Conservation (phyloP, 768 basidiomycete species). For the Suillus cothurnatus region DNA sequence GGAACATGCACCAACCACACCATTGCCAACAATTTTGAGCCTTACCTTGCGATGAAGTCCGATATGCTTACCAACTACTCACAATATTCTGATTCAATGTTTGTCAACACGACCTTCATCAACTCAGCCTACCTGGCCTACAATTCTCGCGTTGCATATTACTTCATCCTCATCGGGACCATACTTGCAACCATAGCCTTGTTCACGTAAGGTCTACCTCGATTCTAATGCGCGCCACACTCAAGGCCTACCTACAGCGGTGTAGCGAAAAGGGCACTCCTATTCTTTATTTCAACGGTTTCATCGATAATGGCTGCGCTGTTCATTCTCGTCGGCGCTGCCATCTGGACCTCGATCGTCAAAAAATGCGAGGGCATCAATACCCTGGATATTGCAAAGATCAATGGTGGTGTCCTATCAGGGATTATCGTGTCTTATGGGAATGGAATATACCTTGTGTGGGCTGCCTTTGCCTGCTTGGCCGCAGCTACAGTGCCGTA, state of each 20-base stretch:
- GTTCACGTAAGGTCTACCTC: conserved; percentile 53
- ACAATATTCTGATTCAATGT: conserved; percentile 51
- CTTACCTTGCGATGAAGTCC: conserved; percentile 61
- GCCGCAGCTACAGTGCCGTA: conserved; percentile 71
- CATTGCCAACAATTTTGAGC: conserved; percentile 59
- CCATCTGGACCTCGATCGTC: conserved; percentile 79
- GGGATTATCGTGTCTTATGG: conserved; percentile 69
- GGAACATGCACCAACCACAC: conserved; percentile 69
- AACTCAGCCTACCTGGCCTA: conserved; percentile 64
- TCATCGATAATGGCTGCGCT: conserved; percentile 62
- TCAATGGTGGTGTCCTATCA: conserved; percentile 39
- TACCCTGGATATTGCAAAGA: conserved; percentile 40
- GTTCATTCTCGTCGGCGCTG: conserved; percentile 66
- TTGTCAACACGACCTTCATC: conserved; percentile 54
- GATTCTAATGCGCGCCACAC: conserved; percentile 6
- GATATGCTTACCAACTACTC: conserved; percentile 74
- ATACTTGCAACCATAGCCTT: conserved; percentile 66
- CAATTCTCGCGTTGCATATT: conserved; percentile 71
- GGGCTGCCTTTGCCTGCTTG: conserved; percentile 75
- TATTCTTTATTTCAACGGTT: conserved; percentile 68
- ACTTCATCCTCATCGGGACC: conserved; percentile 72
- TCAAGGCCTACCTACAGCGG: conserved; percentile 48
- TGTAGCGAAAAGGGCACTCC: conserved; percentile 59
- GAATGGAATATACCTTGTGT: conserved; percentile 63
- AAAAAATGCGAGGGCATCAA: conserved; percentile 66